Evolutionary conservation across 108 stramenopile species (phyloP).

Genomic region (Schizochytrium sp.): DNA sequence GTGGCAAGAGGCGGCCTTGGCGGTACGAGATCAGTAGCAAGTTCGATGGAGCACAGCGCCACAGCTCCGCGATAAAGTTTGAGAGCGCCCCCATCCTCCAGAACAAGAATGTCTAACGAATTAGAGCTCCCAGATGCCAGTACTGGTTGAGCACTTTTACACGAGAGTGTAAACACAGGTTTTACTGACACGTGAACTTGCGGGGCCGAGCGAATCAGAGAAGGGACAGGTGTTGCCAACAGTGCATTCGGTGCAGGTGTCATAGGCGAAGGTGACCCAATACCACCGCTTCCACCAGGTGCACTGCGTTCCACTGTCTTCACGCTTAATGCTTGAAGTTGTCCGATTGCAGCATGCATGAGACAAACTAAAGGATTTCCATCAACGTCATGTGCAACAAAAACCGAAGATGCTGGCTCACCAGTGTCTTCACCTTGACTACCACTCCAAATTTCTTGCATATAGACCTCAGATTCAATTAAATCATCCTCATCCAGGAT

Average conservation of each 20-base stretch:
- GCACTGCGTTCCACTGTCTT: background rate
- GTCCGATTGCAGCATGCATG: background rate
- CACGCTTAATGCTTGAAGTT: background rate
- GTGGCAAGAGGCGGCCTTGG: background rate
- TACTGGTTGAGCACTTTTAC: background rate
- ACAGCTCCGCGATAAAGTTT: background rate
- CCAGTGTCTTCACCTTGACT: background rate
- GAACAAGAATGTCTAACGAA: conserved; percentile 14
- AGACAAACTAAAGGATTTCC: conserved; percentile 27
- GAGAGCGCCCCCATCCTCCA: background rate
- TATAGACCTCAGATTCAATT: conserved; percentile 53
- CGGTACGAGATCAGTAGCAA: conserved; percentile 12
- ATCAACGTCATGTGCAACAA: conserved; percentile 8
- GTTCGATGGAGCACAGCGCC: background rate
- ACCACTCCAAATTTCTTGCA: conserved; percentile 49
- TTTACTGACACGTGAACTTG: background rate
- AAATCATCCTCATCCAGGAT: conserved; percentile 35
- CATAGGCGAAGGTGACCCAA: background rate
- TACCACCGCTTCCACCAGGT: background rate
- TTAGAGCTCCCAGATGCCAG: background rate
- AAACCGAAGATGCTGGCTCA: background rate
- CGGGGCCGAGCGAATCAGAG: conserved; percentile 6
- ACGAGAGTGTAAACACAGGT: background rate
- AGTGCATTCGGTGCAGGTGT: conserved; percentile 14
- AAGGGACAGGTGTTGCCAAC: conserved; percentile 36